Percentiles rank a stretch among this genome's conserved stretches.
phyloP scores from a whole-genome alignment of 352 stramenopile genomes.

The Phytophthora europaea region DNA sequence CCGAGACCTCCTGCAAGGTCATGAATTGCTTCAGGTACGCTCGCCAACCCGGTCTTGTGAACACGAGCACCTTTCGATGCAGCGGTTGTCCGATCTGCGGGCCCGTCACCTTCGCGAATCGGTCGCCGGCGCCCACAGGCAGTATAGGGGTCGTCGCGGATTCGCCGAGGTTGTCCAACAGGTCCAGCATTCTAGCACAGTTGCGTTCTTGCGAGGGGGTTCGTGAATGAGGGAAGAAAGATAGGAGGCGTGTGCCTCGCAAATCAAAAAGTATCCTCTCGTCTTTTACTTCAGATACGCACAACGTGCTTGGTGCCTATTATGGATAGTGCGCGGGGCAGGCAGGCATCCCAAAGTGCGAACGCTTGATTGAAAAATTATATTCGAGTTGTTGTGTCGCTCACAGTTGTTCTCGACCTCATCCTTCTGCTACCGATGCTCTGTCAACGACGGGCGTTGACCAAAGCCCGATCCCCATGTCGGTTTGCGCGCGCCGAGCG shows the following conservation, averaged over 20 bases:
- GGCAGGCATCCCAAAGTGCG: constrained; percentile 1
- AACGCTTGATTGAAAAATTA: constrained; percentile 45
- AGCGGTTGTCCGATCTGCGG: constrained; percentile 56
- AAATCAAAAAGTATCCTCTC: constrained; percentile 31
- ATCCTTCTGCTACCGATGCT: constrained; percentile 27
- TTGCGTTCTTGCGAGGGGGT: constrained; percentile 1
- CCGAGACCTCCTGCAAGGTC: constrained; percentile 86
- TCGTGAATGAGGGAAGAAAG: constrained; percentile 12
- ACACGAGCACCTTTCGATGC: constrained; percentile 67
- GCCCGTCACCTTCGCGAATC: constrained; percentile 55
- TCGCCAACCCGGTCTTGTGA: constrained; percentile 61
- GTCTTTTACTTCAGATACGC: background rate
- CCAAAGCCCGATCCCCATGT: constrained; percentile 31
- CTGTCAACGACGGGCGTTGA: constrained; percentile 2
- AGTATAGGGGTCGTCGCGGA: constrained; percentile 45
- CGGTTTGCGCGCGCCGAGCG: constrained; percentile 24
- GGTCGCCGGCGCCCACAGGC: constrained; percentile 30
- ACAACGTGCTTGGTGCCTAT: background rate
- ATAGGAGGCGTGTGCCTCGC: constrained; percentile 12
- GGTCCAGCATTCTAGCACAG: constrained; percentile 10
- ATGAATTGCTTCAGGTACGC: constrained; percentile 74
- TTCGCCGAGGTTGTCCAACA: constrained; percentile 15
- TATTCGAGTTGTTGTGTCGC: constrained; percentile 39
- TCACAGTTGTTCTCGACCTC: constrained; percentile 31
- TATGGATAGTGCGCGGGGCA: background rate